These are phyloP conservation scores for Dendrobium chrysotoxum DNA, from an alignment of 106 monocot species.

Conservation along the genomic window DNA sequence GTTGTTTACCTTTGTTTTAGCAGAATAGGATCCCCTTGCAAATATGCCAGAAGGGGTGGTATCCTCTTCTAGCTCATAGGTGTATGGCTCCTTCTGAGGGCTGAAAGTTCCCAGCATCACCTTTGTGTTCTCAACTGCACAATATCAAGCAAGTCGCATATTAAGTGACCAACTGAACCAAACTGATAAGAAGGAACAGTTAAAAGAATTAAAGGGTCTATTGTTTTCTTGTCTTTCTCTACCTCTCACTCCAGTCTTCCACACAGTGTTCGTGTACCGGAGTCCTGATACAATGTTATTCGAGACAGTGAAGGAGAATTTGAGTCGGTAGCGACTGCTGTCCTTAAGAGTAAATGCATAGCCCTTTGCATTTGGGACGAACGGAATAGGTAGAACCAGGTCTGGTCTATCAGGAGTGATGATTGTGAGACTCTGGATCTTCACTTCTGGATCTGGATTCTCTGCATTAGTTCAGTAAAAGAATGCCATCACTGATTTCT, in stretches of 20 bases:
- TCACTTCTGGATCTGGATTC: constrained; percentile 63
- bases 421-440: constrained; percentile 66
- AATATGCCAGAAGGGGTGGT: constrained; percentile 66
- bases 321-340: constrained; percentile 65
- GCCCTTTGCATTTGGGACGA: constrained; percentile 46
- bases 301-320: constrained; percentile 56
- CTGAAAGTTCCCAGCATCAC: constrained; percentile 71
- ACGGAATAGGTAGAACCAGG: constrained; percentile 57
- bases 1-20: constrained; percentile 43
- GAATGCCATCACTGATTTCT: neutral
- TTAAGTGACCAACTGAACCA: neutral
- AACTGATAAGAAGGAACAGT: neutral
- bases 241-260: constrained; percentile 90
- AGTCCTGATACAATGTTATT: constrained; percentile 85
- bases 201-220: neutral
- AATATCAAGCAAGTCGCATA: neutral
- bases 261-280: constrained; percentile 75
- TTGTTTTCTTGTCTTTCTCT: neutral
- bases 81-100: constrained; percentile 58
- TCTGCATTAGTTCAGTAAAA: constrained; percentile 25
- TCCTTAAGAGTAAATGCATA: constrained; percentile 78
- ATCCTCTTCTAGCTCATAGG: constrained; percentile 56
- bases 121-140: constrained; percentile 47
- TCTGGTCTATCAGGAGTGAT: constrained; percentile 44
- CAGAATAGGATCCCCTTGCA: constrained; percentile 60